Evolutionary conservation across 805 yeast species (phyloP).

Genomic region (Suhomyces kilbournensis): DNA sequence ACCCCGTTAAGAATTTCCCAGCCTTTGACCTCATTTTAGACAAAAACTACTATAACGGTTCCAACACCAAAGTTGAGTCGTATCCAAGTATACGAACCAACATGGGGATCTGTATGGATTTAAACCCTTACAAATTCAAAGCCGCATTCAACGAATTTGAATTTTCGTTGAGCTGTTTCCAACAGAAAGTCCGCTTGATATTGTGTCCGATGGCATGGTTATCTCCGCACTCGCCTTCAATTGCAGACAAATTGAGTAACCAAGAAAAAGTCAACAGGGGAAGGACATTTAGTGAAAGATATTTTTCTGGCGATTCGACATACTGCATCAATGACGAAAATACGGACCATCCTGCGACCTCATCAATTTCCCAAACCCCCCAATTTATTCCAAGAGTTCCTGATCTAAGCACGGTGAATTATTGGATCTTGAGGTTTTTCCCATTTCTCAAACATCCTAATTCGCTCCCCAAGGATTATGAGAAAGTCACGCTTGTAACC

Average conservation of each 20-base stretch:
- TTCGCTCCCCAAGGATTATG: slow-evolving; percentile 19
- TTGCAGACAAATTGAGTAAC: slow-evolving; percentile 9
- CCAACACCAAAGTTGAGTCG: background rate
- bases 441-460: slow-evolving; percentile 51
- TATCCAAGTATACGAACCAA: slow-evolving; percentile 32
- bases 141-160: slow-evolving; percentile 78
- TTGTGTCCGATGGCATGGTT: slow-evolving; percentile 90
- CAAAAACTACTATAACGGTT: slow-evolving; percentile 9
- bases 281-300: slow-evolving; percentile 1
- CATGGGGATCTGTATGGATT: slow-evolving; percentile 92
- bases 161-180: slow-evolving; percentile 54
- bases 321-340: background rate
- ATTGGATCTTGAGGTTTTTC: slow-evolving; percentile 71
- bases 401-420: slow-evolving; percentile 52
- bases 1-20: slow-evolving; percentile 54
- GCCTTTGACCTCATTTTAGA: slow-evolving; percentile 44
- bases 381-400: slow-evolving; percentile 32
- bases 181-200: slow-evolving; percentile 50
- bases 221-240: slow-evolving; percentile 46
- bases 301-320: slow-evolving; percentile 4
- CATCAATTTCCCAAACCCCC: background rate
- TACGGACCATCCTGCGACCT: background rate
- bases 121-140: slow-evolving; percentile 79
- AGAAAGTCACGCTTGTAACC: slow-evolving; percentile 41
- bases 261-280: slow-evolving; percentile 15